A percentile compares a stretch with the other conserved stretches of the same genome.
These are phyloP conservation scores for Pythium insidiosum DNA, from an alignment of 352 stramenopile species.

Conservation along the genomic window DNA sequence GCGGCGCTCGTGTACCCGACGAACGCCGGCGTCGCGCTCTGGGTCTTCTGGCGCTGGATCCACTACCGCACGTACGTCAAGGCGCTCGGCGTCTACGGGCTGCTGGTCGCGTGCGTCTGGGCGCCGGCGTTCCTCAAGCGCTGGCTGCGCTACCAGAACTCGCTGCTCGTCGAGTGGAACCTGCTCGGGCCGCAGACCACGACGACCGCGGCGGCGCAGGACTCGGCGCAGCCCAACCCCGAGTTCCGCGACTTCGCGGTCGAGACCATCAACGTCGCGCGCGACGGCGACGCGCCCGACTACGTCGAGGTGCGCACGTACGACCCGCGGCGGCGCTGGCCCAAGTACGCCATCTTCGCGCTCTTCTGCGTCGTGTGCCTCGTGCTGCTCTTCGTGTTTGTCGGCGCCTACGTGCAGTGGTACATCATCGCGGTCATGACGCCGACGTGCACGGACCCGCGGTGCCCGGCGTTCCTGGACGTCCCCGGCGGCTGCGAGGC, in stretches of 20 bases:
- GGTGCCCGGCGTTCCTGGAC: conserved; percentile 33
- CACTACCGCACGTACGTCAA: conserved; percentile 49
- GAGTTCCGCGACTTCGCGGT: conserved; percentile 46
- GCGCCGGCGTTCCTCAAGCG: conserved; percentile 49
- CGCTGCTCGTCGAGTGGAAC: conserved; percentile 56
- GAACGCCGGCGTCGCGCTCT: conserved; percentile 33
- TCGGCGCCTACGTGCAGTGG: conserved; percentile 56
- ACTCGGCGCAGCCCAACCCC: conserved; percentile 34
- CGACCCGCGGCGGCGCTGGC: conserved; percentile 37
- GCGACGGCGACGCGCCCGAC: conserved; percentile 40
- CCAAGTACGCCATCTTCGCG: conserved; percentile 43
- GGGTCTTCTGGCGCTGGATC: conserved; percentile 47
- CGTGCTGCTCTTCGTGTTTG: conserved; percentile 43
- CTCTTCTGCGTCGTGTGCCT: conserved; percentile 42
- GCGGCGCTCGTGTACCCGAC: conserved; percentile 35
- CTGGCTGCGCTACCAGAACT: conserved; percentile 55
- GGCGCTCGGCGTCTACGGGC: conserved; percentile 37
- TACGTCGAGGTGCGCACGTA: conserved; percentile 57
- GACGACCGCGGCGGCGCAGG: no score
- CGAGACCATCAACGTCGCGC: conserved; percentile 56
- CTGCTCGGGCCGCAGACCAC: no score
- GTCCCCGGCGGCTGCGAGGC: conserved; percentile 19
- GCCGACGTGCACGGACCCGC: conserved; percentile 47
- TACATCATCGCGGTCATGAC: conserved; percentile 70
- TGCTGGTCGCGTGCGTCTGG: conserved; percentile 43